phyloP scores from a whole-genome alignment of 2,329 filamentous ascomycete species.

The Talaromyces sp. region DNA sequence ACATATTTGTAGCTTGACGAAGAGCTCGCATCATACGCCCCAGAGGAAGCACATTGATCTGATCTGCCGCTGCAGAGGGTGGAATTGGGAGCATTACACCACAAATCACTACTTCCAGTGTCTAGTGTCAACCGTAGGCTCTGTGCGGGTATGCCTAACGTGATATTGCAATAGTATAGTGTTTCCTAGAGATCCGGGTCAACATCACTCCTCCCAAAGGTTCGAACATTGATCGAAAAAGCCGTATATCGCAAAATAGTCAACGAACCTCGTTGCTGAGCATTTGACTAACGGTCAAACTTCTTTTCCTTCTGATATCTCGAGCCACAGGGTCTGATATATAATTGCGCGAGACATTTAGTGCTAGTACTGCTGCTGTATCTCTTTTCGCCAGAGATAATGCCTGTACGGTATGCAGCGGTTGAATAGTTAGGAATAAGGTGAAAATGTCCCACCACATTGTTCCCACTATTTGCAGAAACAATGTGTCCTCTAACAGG shows the following conservation, averaged over 20 bases:
- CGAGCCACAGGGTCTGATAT: slow-evolving; percentile 13
- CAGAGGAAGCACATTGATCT: slow-evolving; percentile 44
- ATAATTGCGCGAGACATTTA: slow-evolving; percentile 14
- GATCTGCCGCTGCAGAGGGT: slow-evolving; percentile 39
- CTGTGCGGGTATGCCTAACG: slow-evolving; percentile 55
- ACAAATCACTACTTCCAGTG: slow-evolving; percentile 60
- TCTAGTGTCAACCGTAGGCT: slow-evolving; percentile 54
- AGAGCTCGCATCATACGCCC: slow-evolving; percentile 49
- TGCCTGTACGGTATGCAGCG: slow-evolving; percentile 14
- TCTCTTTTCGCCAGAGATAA: slow-evolving; percentile 16
- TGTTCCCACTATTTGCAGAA: background rate
- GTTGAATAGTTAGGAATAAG: slow-evolving; percentile 18
- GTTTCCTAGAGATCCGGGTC: slow-evolving; percentile 37
- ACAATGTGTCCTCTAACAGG: background rate
- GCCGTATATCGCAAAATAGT: background rate
- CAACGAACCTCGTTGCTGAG: slow-evolving; percentile 50
- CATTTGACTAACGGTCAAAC: slow-evolving; percentile 33
- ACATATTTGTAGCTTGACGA: slow-evolving; percentile 74
- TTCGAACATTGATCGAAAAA: background rate
- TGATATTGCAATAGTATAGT: slow-evolving; percentile 55
- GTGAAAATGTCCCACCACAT: slow-evolving; percentile 21
- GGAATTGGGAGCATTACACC: slow-evolving; percentile 53
- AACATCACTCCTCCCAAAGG: background rate
- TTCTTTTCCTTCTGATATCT: slow-evolving; percentile 17
- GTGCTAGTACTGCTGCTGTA: slow-evolving; percentile 15